Base-by-base conservation (phyloP, 495 filamentous ascomycete species). In the Podospora appendiculata region DNA sequence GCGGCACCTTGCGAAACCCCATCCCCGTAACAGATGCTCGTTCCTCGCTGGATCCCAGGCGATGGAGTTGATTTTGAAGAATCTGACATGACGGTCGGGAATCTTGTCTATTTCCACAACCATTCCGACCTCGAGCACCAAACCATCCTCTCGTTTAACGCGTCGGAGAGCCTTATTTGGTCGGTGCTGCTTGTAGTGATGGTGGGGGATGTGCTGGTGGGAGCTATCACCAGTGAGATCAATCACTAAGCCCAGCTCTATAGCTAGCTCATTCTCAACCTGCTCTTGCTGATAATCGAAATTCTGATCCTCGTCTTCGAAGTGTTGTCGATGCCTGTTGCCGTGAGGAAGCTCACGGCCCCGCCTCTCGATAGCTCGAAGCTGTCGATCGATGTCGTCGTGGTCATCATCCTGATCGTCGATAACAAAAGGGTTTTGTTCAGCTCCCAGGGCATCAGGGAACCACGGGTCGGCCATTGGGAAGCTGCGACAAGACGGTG, bases 11-110 rank as follows among this genome's bases (percentile, higher is more conserved):
- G 42, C 8, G 8, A 54, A 63, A 0, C 34, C 42, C 5, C 36
- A 53, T 12, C 64, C 61, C 1, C 57, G 44, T 0, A 66, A 8
- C 0, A 45, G 11, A 1, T 39, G 7, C 0, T 36, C 14, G 8
- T 11, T 16, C 0, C 16, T 39, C 1, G 40, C 33, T 12, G 25
- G 25, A 25, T 25, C 25, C 25, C 25, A 18, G 32, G 47, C 0
- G 4, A 62, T 58, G 6, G 16, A 42, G 0, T 45, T 40, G 0
- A 69, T 51, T 11, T 55, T 53, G 0, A 60, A 9, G 6, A 66
- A 60, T 0, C 45, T 33, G 0, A 58, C 10, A 5, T 36, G 16
- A 7, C 25, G 25, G 25, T 25, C 25, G 25, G 25, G 25, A 25
- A 25, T 25, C 25, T 25, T 25, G 25, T 25, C 2, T 25, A 25